Evolutionary conservation across 2,329 filamentous ascomycete genomes (phyloP), one percentile per base, ranked within the genome.

Genomic region (Pezizomycotina sp.): DNA sequence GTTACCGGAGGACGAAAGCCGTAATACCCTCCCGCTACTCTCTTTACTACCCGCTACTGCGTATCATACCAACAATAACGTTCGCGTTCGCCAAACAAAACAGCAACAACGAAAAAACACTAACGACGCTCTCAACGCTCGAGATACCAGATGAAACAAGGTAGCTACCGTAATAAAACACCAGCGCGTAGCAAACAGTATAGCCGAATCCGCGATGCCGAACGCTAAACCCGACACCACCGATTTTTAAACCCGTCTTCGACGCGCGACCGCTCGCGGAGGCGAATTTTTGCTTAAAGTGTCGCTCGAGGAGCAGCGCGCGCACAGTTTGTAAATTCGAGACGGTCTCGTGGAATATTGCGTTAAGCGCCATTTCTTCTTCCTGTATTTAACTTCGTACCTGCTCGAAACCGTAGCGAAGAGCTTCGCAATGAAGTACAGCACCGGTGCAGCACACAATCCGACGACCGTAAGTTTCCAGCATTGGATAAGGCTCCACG

Each of bases 391-490:
- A 1, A 59, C 57, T 51, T 93, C 83, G 78, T 81, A 92, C 33
- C 65, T 69, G 6, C 67, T 66, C 47, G 71, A 78, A 6, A 77
- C 62, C 2, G 58, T 53, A 1, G 77, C 67, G 48, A 81, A 84
- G 0, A 64, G 61, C 43, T 71, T 69, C 1, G 77, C 75, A 1
- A 77, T 64, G 1, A 56, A 62, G 35, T 78, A 70, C 27, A 91
- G 65, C 8, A 79, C 58, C 0, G 82, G 81, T 0, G 68, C 62
- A 28, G 71, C 71, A 0, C 71, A 65, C 5, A 93, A 60, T 1
- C 77, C 70, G 9, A 92, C 76, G 0, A 92, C 61, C 0, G 81
- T 80, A 19, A 93, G 61, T 51, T 77, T 77, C 82, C 83, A 92
- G 27, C 74, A 75, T 19, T 77, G 67, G 1, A 64, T 54, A 10